Percentiles rank a stretch among this genome's conserved stretches.
These are phyloP conservation scores for Fusarium keratoplasticum DNA, from an alignment of 2,329 filamentous ascomycete species.

Conservation along the genomic window DNA sequence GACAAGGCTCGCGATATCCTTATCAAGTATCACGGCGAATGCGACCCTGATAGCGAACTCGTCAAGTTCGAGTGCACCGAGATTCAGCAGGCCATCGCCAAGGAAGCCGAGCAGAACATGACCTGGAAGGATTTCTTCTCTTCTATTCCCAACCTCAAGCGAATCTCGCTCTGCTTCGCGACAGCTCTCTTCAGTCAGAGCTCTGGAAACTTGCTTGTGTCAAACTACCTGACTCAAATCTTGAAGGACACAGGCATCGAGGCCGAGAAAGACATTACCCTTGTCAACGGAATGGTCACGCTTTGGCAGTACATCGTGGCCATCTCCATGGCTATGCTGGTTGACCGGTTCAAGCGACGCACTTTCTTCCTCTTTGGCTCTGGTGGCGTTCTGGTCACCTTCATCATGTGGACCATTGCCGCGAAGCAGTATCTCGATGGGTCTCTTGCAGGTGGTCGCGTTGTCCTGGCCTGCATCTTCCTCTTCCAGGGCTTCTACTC, in stretches of 20 bases:
- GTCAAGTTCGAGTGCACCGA: slow-evolving; percentile 62
- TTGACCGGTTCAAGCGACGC: slow-evolving; percentile 52
- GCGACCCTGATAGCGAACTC: slow-evolving; percentile 55
- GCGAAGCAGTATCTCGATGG: slow-evolving; percentile 52
- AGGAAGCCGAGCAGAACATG: slow-evolving; percentile 57
- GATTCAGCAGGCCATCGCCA: slow-evolving; percentile 59
- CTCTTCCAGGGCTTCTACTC: slow-evolving; percentile 56
- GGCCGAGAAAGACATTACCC: slow-evolving; percentile 52
- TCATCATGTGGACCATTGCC: slow-evolving; percentile 55
- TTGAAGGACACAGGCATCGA: slow-evolving; percentile 54
- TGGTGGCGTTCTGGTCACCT: slow-evolving; percentile 52
- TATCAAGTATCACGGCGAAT: slow-evolving; percentile 64
- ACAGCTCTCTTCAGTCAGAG: slow-evolving; percentile 56
- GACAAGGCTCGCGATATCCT: slow-evolving; percentile 64
- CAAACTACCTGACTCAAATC: slow-evolving; percentile 55
- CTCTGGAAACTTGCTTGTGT: slow-evolving; percentile 56
- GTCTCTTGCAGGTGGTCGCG: slow-evolving; percentile 47
- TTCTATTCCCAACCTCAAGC: slow-evolving; percentile 53
- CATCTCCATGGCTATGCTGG: slow-evolving; percentile 50
- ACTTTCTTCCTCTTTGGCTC: slow-evolving; percentile 55
- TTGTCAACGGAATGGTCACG: slow-evolving; percentile 56
- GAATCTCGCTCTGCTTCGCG: slow-evolving; percentile 54
- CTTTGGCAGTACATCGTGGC: slow-evolving; percentile 58
- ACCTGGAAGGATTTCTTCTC: slow-evolving; percentile 57
- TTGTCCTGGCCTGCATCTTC: slow-evolving; percentile 57